A percentile compares a stretch with the other conserved stretches of the same genome.
Evolutionary conservation across 2,329 filamentous ascomycete species (phyloP).

Genomic region (Teratosphaeria viscida): DNA sequence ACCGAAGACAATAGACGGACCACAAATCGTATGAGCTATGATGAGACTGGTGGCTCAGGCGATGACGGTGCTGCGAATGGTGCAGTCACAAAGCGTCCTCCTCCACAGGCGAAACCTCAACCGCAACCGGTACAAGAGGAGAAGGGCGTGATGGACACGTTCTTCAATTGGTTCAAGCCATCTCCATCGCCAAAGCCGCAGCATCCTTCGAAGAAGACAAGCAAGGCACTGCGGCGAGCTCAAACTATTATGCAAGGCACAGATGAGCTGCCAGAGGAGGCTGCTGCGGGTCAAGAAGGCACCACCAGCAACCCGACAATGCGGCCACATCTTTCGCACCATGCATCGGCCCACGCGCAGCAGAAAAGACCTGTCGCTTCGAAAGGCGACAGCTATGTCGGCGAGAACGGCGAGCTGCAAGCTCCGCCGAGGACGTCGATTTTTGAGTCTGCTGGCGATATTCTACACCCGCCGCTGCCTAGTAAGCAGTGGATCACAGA

Average conservation of each 20-base stretch:
- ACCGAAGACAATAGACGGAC: constrained; percentile 44
- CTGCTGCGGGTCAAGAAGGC: constrained; percentile 7
- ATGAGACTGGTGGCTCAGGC: constrained; percentile 28
- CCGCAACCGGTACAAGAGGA: constrained; percentile 1
- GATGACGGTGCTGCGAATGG: constrained; percentile 25
- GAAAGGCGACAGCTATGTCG: constrained; percentile 41
- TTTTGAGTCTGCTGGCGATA: constrained; percentile 87
- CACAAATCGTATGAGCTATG: constrained; percentile 18
- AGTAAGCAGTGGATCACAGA: constrained; percentile 72
- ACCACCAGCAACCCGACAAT: constrained; percentile 24
- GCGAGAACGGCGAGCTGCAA: constrained; percentile 24
- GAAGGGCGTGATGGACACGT: constrained; percentile 36
- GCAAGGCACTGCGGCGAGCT: constrained; percentile 42
- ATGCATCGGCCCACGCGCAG: constrained; percentile 8
- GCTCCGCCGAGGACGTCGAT: constrained; percentile 85
- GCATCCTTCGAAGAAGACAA: constrained; percentile 22
- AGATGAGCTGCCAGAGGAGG: constrained; percentile 21
- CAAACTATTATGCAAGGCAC: constrained; percentile 54
- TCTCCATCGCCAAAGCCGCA: constrained; percentile 27
- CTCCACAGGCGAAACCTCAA: constrained; percentile 24
- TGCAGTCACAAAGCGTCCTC: neutral
- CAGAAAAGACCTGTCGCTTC: constrained; percentile 35
- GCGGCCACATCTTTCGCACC: constrained; percentile 16
- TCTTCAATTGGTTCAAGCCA: constrained; percentile 67
- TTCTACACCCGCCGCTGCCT: constrained; percentile 83